These are phyloP conservation scores for Phenoliferia sp. DNA, from an alignment of 1,284 basidiomycete genomes.

Conservation along the genomic window DNA sequence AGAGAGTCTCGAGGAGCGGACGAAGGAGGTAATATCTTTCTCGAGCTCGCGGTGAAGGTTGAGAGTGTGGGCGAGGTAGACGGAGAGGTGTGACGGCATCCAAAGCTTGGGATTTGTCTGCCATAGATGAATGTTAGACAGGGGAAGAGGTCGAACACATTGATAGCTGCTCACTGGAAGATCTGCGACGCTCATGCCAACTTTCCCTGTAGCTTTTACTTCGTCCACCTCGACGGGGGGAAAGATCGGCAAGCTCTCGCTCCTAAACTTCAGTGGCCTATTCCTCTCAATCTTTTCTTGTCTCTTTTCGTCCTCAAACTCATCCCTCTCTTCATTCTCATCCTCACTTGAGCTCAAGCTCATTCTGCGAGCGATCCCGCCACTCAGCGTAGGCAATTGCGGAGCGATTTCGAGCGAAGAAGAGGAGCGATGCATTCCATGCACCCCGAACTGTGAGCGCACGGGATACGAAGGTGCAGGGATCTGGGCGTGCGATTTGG, in stretches of 20 bases:
- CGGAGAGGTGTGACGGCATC: conserved; percentile 28
- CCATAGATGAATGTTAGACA: not conserved
- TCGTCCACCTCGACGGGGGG: not conserved
- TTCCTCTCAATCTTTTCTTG: not conserved
- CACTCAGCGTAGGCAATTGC: conserved; percentile 19
- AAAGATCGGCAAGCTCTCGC: conserved; percentile 22
- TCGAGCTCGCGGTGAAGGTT: conserved; percentile 8
- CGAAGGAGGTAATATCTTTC: conserved; percentile 31
- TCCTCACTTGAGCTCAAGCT: conserved; percentile 8
- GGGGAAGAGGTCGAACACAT: not conserved
- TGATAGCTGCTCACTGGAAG: conserved; percentile 7
- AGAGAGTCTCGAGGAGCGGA: conserved; percentile 25
- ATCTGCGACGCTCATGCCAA: conserved; percentile 1
- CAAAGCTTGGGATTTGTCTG: conserved; percentile 28
- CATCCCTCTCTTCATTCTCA: conserved; percentile 4
- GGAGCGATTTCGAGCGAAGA: conserved; percentile 6
- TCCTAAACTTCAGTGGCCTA: conserved; percentile 9
- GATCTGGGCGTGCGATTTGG: conserved; percentile 10
- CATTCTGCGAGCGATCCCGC: not conserved
- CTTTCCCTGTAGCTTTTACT: not conserved
- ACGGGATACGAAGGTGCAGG: conserved; percentile 12
- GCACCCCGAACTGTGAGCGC: conserved; percentile 22
- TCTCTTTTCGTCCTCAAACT: not conserved
- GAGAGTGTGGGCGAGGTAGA: conserved; percentile 23
- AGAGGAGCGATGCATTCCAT: too few relatives aligned